A percentile compares a stretch with the other conserved stretches of the same genome.
Evolutionary conservation across 2,329 filamentous ascomycete genomes (phyloP).

Genomic region (Stagonosporopsis vannaccii): DNA sequence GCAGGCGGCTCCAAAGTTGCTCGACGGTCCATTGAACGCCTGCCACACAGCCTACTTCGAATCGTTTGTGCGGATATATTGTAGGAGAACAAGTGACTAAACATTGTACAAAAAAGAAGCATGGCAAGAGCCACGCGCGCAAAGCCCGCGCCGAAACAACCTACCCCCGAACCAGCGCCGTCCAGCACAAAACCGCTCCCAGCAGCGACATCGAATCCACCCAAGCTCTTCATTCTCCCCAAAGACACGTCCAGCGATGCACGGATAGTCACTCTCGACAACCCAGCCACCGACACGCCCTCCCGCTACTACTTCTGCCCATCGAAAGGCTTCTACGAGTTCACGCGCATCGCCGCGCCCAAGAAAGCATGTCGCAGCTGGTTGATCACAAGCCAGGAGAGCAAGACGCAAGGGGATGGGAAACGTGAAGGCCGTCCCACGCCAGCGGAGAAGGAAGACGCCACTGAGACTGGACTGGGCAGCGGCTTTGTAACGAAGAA

Average conservation of each 20-base stretch:
- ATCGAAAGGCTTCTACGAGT: slow-evolving; percentile 65
- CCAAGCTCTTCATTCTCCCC: slow-evolving; percentile 66
- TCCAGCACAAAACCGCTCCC: slow-evolving; percentile 42
- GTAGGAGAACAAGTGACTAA: too few species aligned
- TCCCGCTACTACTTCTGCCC: slow-evolving; percentile 67
- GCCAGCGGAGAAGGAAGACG: neutral
- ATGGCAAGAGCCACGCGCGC: slow-evolving; percentile 49
- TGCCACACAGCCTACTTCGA: neutral
- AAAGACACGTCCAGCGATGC: slow-evolving; percentile 59
- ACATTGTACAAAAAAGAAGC: neutral
- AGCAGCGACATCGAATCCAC: slow-evolving; percentile 51
- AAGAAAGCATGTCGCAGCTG: slow-evolving; percentile 62
- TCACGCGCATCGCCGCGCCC: slow-evolving; percentile 63
- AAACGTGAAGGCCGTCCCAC: neutral
- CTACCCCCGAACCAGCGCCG: slow-evolving; percentile 32
- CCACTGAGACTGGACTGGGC: slow-evolving; percentile 18
- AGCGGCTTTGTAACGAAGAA: slow-evolving; percentile 67
- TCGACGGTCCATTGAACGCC: neutral
- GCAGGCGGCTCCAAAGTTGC: neutral
- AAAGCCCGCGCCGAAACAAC: slow-evolving; percentile 33
- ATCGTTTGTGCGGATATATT: neutral
- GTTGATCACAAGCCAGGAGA: slow-evolving; percentile 51
- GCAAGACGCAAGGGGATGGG: neutral
- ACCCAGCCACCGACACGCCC: slow-evolving; percentile 58
- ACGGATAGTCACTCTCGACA: slow-evolving; percentile 63